These are phyloP conservation scores for Exophiala viscosa DNA, from an alignment of 2,329 filamentous ascomycete genomes.

Conservation along the genomic window DNA sequence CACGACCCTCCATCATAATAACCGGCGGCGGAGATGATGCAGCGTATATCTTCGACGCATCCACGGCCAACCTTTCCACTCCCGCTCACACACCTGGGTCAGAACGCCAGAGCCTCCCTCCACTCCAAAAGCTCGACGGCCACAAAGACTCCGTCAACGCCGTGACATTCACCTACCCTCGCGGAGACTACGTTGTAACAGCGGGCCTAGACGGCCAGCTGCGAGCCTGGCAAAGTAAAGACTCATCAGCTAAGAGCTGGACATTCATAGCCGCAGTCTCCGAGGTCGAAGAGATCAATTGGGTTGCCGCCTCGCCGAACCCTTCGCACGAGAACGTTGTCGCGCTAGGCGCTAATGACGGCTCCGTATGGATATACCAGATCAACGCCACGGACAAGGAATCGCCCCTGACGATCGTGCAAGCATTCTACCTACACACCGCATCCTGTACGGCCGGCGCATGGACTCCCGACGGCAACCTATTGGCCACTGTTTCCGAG, in stretches of 20 bases:
- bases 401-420: conserved; percentile 71
- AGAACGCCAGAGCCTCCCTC: conserved; percentile 58
- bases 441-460: conserved; percentile 80
- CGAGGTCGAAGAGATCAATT: conserved; percentile 94
- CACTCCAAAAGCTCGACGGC: conserved; percentile 74
- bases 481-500: conserved; percentile 85
- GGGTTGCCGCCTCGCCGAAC: conserved; percentile 73
- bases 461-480: conserved; percentile 82
- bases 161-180: conserved; percentile 75
- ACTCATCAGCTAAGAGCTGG: conserved; percentile 51
- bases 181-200: conserved; percentile 79
- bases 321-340: conserved; percentile 71
- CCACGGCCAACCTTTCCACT: conserved; percentile 54
- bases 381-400: conserved; percentile 63
- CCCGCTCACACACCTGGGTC: conserved; percentile 59
- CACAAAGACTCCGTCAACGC: conserved; percentile 90
- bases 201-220: conserved; percentile 84
- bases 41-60: conserved; percentile 80
- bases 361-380: conserved; percentile 94
- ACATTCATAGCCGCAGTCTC: conserved; percentile 71
- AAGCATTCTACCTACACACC: conserved; percentile 90
- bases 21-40: conserved; percentile 85
- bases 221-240: conserved; percentile 60
- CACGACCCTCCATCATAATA: conserved; percentile 70
- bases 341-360: conserved; percentile 83